Percentiles rank a stretch among this genome's conserved stretches.
phyloP scores from a whole-genome alignment of 78 protist species.

The Pigoraptor vietnamica region DNA sequence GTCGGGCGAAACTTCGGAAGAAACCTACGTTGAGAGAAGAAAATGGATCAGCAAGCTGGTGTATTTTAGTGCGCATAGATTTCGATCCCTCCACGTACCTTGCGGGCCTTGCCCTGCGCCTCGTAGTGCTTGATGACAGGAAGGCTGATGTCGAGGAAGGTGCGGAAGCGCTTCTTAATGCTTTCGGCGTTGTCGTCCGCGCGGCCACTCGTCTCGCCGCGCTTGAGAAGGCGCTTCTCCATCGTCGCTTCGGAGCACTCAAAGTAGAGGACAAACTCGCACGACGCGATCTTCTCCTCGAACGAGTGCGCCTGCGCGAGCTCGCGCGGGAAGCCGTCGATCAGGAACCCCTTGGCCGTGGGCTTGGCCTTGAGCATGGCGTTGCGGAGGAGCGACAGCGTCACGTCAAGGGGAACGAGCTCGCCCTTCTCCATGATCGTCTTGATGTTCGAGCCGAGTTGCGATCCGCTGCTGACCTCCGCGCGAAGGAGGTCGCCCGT shows the following conservation, averaged over 20 bases:
- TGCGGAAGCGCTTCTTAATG: conserved; percentile 41
- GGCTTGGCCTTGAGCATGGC: conserved; percentile 8
- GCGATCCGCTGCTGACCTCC: not conserved
- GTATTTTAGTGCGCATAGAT: too few species aligned
- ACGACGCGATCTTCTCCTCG: conserved; percentile 24
- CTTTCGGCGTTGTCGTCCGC: conserved; percentile 70
- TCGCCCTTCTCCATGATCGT: conserved; percentile 5
- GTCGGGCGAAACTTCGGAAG: conserved; percentile 20
- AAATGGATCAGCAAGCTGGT: too few species aligned
- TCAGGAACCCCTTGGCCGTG: conserved; percentile 18
- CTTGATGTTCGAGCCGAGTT: not conserved
- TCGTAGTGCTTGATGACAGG: conserved; percentile 57
- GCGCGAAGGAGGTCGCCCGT: conserved; percentile 51
- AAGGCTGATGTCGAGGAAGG: conserved; percentile 18
- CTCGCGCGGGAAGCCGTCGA: conserved; percentile 75
- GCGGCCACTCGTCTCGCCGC: conserved; percentile 60
- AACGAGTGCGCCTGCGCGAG: not conserved
- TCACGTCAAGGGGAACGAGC: conserved; percentile 33
- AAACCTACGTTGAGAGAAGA: too few species aligned
- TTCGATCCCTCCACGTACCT: too few species aligned
- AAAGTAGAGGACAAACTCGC: not conserved
- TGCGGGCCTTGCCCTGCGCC: conserved; percentile 14
- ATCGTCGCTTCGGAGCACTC: conserved; percentile 53
- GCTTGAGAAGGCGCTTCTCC: conserved; percentile 18
- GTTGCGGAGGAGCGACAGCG: not conserved